These are phyloP conservation scores for Chloris gayana DNA, from an alignment of 176 grass and related monocot species.

Conservation along the genomic window DNA sequence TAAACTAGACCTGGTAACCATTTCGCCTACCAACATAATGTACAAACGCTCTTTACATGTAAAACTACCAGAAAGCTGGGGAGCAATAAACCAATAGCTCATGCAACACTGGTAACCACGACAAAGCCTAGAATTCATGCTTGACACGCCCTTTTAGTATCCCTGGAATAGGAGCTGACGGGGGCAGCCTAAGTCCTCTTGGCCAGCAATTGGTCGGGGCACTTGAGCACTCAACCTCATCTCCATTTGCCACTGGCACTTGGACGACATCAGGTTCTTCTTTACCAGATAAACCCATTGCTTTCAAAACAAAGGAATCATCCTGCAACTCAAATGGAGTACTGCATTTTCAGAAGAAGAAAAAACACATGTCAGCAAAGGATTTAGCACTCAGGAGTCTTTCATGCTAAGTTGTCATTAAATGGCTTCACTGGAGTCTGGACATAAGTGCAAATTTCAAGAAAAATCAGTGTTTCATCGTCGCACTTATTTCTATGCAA, in stretches of 20 bases:
- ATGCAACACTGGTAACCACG: background rate
- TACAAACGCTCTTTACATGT: slow-evolving; percentile 56
- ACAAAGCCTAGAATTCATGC: slow-evolving; percentile 62
- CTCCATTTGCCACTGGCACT: slow-evolving; percentile 50
- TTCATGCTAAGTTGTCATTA: slow-evolving; percentile 5
- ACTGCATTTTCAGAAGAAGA: slow-evolving; percentile 58
- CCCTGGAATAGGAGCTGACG: slow-evolving; percentile 78
- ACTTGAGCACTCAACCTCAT: slow-evolving; percentile 72
- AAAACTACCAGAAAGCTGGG: slow-evolving; percentile 36
- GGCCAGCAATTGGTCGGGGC: slow-evolving; percentile 40
- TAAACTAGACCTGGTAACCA: slow-evolving; percentile 38
- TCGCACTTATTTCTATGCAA: background rate
- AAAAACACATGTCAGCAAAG: slow-evolving; percentile 35
- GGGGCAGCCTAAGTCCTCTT: slow-evolving; percentile 38
- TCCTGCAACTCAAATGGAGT: slow-evolving; percentile 95
- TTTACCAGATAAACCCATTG: slow-evolving; percentile 81
- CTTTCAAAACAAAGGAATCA: slow-evolving; percentile 91
- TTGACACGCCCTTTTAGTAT: slow-evolving; percentile 91
- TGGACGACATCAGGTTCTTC: slow-evolving; percentile 46
- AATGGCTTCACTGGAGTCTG: background rate
- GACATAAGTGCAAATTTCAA: background rate
- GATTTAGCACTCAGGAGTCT: background rate
- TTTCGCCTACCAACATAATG: slow-evolving; percentile 44
- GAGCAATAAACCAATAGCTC: slow-evolving; percentile 34
- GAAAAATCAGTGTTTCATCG: background rate